Base-by-base conservation (phyloP, 352 stramenopile species). In the Phytopythium mirpurense region DNA sequence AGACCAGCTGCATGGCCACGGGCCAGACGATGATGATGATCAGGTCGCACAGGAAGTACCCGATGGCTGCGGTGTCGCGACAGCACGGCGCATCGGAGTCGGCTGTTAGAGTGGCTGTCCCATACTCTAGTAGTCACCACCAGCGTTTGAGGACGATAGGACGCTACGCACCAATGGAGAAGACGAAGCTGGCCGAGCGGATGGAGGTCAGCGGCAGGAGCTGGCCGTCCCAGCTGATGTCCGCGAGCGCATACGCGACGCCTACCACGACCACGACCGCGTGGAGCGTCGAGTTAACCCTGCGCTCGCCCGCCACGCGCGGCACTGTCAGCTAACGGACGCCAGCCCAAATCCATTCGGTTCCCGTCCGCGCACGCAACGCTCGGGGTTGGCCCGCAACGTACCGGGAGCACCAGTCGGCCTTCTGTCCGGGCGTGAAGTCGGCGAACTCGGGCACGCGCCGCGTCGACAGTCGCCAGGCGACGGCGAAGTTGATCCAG, bases 211-310 rank as follows among this genome's bases (percentile, higher is more conserved):
- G 82, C 27, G 82, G 82, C 65, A 90, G 68, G 40, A 88, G 87
- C 42, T 70, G 67, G 29, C 65, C 53, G 10, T 68, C 73, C 82
- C 78, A 92, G 11, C 55, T 68, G 44, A 90, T 92, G 36, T 72
- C 72, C 16, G 61, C 62, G 37, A 92, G 70, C 38, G 82, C 82
- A n/a, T 86, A 66, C 0, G 63, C 69, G 8, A 92, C 78, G 29
- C 82, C 82, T 16, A 81, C 54, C 16, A 90, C 75, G 16, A 92
- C 68, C 0, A 75, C 61, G 15, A 88, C 40, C 0, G 82, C 78
- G 60, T 92, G 82, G 45, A 92, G 73, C 12, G 78, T 92, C 55
- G 78, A 92, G 59, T 90, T 92, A 27, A 92, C 74, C 57, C 81
- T 91, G 63, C 36, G n/a, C n/a, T 18, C 19, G 36, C 27, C n/a